These are phyloP conservation scores for Collybiopsis confluens DNA, from an alignment of 768 basidiomycete species.

Conservation along the genomic window DNA sequence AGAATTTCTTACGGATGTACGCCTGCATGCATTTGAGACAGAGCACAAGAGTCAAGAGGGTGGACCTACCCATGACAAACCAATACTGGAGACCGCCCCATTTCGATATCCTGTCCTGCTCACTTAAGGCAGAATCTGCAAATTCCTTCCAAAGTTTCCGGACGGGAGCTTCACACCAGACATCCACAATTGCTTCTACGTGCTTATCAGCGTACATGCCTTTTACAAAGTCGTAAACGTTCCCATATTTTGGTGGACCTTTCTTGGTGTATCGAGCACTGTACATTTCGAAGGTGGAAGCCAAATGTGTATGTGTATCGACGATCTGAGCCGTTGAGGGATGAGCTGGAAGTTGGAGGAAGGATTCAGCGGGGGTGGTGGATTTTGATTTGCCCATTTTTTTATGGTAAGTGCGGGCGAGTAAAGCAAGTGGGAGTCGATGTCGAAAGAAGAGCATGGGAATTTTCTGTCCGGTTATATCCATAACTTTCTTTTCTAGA, in stretches of 20 bases:
- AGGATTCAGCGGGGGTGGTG: neutral
- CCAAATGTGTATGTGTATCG: conserved; percentile 85
- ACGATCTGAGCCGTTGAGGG: conserved; percentile 44
- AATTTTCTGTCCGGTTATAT: no score
- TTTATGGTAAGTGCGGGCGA: no score
- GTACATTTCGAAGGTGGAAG: conserved; percentile 67
- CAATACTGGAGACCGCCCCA: conserved; percentile 77
- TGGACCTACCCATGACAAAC: conserved; percentile 71
- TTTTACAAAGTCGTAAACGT: conserved; percentile 67
- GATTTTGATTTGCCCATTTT: conserved; percentile 2
- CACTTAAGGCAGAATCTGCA: conserved; percentile 62
- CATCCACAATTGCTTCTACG: conserved; percentile 72
- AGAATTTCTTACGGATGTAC: conserved; percentile 60
- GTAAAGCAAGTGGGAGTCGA: no score
- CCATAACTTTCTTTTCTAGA: no score
- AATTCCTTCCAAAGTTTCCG: conserved; percentile 59
- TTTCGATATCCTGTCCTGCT: conserved; percentile 38
- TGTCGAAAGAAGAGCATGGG: no score
- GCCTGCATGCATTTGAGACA: conserved; percentile 33
- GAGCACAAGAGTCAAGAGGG: neutral
- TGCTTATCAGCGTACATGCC: conserved; percentile 53
- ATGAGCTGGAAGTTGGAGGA: conserved; percentile 22
- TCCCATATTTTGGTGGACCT: conserved; percentile 28
- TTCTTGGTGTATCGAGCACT: conserved; percentile 50
- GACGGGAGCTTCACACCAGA: conserved; percentile 86